A percentile compares a stretch with the other conserved stretches of the same genome.
Evolutionary conservation across 805 yeast genomes (phyloP).

Genomic region (Wickerhamiella parazyma): DNA sequence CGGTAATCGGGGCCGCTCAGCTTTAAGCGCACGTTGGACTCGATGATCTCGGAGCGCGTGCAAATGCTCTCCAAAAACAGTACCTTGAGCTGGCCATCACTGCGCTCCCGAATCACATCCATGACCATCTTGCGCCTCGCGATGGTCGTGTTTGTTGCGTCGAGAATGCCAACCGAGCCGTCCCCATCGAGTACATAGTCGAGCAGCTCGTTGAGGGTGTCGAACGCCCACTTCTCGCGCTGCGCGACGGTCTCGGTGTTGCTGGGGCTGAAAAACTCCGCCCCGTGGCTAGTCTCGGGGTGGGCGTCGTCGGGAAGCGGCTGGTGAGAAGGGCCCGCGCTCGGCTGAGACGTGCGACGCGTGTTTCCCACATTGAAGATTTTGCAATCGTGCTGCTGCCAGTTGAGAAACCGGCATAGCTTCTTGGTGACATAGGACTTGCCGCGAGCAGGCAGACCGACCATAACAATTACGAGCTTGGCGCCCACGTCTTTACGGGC

Average conservation of each 20-base stretch:
- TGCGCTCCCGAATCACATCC: conserved; percentile 27
- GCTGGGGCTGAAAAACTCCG: conserved; percentile 75
- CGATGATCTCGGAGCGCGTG: conserved; percentile 63
- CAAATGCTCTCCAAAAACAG: conserved; percentile 79
- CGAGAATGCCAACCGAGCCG: conserved; percentile 88
- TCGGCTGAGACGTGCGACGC: conserved; percentile 52
- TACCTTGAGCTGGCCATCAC: conserved; percentile 45
- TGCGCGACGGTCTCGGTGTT: conserved; percentile 49
- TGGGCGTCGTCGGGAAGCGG: conserved; percentile 40
- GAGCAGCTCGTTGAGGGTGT: conserved; percentile 69
- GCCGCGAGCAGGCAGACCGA: conserved; percentile 89
- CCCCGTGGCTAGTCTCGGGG: conserved; percentile 40
- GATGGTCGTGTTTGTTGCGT: conserved; percentile 80
- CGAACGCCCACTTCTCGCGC: conserved; percentile 93
- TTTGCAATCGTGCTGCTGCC: conserved; percentile 82
- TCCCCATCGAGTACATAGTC: conserved; percentile 68
- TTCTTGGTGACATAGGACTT: conserved; percentile 89
- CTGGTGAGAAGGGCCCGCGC: conserved; percentile 53
- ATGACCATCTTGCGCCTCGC: conserved; percentile 55
- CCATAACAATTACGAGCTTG: conserved; percentile 88
- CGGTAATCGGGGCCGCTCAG: conserved; percentile 87
- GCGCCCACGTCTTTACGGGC: conserved; percentile 53
- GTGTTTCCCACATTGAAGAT: conserved; percentile 95
- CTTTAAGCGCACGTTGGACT: conserved; percentile 71
- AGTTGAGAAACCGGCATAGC: conserved; percentile 75